These are phyloP conservation scores for Platanus orientalis DNA, from an alignment of 164 flowering plant genomes.

Conservation along the genomic window DNA sequence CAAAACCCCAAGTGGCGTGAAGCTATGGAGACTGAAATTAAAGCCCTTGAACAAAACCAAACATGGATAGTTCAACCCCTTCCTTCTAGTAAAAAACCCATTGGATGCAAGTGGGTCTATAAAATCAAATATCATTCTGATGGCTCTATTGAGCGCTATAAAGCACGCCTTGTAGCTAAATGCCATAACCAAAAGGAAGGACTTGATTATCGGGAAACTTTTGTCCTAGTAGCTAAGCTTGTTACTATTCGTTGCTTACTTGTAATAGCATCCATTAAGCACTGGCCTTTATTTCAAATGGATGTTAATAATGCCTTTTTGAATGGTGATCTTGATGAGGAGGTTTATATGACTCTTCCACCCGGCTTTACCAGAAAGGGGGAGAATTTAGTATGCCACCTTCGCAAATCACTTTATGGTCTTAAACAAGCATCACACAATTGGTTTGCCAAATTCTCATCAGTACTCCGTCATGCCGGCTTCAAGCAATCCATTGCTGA, in stretches of 20 bases:
- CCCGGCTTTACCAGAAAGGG: background rate
- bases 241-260: conserved; percentile 1
- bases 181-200: background rate
- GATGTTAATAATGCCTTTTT: too few species aligned
- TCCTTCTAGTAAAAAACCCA: background rate
- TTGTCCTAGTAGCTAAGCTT: background rate
- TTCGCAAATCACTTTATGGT: conserved; percentile 10
- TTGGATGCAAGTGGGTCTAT: background rate
- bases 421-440: conserved; percentile 6
- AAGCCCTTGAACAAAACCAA: background rate
- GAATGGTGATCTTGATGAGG: too few species aligned
- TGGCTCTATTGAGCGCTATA: too few species aligned
- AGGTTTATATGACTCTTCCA: conserved; percentile 2
- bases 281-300: conserved; percentile 2
- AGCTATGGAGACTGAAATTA: background rate
- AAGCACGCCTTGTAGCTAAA: too few species aligned
- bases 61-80: background rate
- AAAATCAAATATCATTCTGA: background rate
- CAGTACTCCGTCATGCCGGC: background rate
- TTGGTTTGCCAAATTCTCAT: conserved; percentile 1
- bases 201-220: background rate
- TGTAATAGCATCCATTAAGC: background rate
- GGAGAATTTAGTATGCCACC: background rate
- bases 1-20: too few species aligned
- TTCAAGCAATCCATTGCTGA: background rate